Percentiles rank a stretch among this genome's conserved stretches.
These are phyloP conservation scores for Rutstroemia sydowiana DNA, from an alignment of 2,329 filamentous ascomycete genomes.

Conservation along the genomic window DNA sequence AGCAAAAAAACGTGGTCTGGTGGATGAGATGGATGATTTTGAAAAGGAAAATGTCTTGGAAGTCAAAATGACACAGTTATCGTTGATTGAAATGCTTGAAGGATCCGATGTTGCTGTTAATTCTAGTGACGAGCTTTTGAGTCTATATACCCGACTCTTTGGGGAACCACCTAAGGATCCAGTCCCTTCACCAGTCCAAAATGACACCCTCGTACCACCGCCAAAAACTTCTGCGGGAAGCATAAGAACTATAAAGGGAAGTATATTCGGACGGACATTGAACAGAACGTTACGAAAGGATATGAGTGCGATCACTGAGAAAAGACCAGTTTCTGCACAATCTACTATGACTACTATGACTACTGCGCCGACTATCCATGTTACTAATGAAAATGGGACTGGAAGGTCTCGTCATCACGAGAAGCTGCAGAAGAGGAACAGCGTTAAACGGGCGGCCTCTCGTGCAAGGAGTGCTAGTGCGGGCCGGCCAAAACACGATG, in stretches of 20 bases:
- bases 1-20: slow-evolving; percentile 40
- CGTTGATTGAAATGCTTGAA: slow-evolving; percentile 74
- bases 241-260: slow-evolving; percentile 61
- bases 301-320: slow-evolving; percentile 32
- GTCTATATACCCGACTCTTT: slow-evolving; percentile 76
- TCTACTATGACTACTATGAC: slow-evolving; percentile 20
- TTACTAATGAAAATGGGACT: slow-evolving; percentile 57
- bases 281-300: slow-evolving; percentile 36
- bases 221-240: slow-evolving; percentile 65
- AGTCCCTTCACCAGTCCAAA: background rate
- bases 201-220: slow-evolving; percentile 37
- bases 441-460: too few species aligned
- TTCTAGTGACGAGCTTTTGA: slow-evolving; percentile 75
- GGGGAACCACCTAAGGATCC: slow-evolving; percentile 46
- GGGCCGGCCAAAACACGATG: slow-evolving; percentile 36
- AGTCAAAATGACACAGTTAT: slow-evolving; percentile 89
- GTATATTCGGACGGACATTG: slow-evolving; percentile 62
- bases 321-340: slow-evolving; percentile 27
- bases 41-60: slow-evolving; percentile 88
- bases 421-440: slow-evolving; percentile 31
- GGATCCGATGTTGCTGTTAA: slow-evolving; percentile 83
- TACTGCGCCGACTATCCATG: slow-evolving; percentile 61
- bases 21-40: slow-evolving; percentile 73
- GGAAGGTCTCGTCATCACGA: slow-evolving; percentile 28
- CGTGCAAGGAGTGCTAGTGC: too few species aligned